phyloP scores from a whole-genome alignment of 2,329 filamentous ascomycete genomes.

The Paraconiothyrium sp. region DNA sequence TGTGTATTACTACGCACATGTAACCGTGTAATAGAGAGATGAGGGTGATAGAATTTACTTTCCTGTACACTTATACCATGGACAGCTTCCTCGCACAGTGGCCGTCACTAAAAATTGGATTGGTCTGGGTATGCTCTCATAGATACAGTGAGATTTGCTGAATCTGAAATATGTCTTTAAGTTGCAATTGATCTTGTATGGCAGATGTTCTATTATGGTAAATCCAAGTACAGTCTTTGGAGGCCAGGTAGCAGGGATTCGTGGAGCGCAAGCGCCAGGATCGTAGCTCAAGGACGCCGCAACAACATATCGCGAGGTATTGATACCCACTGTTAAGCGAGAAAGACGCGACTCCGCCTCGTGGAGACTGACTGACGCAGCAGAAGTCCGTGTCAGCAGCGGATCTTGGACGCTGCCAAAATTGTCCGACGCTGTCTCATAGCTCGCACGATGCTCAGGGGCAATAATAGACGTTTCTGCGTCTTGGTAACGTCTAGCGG shows the following conservation, averaged over 20 bases:
- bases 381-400: not conserved
- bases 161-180: no score
- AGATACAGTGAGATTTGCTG: no score
- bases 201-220: no score
- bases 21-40: not conserved
- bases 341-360: not conserved
- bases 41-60: not conserved
- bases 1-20: constrained; percentile 3
- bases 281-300: not conserved
- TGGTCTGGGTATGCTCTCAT: no score
- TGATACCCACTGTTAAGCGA: not conserved
- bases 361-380: not conserved
- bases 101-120: no score
- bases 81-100: no score
- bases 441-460: not conserved
- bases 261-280: not conserved
- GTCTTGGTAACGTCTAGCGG: constrained; percentile 1
- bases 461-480: not conserved
- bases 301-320: not conserved
- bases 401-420: not conserved
- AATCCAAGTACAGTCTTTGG: no score
- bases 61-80: no score
- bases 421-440: not conserved
- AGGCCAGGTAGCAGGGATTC: not conserved
- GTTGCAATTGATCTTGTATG: no score